phyloP scores from a whole-genome alignment of 2,329 filamentous ascomycete genomes.

The Penicillium sp. region DNA sequence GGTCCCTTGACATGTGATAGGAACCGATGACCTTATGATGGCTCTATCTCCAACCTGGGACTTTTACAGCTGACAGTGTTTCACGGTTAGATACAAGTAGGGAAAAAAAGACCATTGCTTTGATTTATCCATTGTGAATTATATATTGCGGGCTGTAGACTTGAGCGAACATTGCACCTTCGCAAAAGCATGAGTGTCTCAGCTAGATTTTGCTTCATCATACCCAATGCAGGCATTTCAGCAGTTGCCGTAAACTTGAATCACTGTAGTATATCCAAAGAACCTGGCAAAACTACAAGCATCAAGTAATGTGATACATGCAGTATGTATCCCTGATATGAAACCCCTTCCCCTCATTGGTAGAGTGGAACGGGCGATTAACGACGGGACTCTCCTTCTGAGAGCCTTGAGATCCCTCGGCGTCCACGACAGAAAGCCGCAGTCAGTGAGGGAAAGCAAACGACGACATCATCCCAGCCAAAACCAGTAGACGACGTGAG shows the following conservation, averaged over 20 bases:
- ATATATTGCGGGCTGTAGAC: background rate
- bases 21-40: background rate
- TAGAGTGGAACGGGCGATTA: conserved; percentile 49
- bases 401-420: conserved; percentile 38
- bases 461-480: conserved; percentile 38
- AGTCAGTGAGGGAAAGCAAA: conserved; percentile 39
- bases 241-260: background rate
- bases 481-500: conserved; percentile 35
- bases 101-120: background rate
- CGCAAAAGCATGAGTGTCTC: background rate
- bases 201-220: background rate
- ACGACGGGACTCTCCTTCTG: conserved; percentile 47
- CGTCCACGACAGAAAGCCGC: conserved; percentile 46
- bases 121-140: background rate
- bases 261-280: no score
- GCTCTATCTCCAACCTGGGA: background rate
- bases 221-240: background rate
- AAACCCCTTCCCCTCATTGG: conserved; percentile 47
- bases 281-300: background rate
- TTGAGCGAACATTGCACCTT: background rate
- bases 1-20: background rate
- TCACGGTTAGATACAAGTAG: background rate
- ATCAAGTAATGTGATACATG: background rate
- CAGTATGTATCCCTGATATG: conserved; percentile 49
- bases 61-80: background rate